Conservation (phyloP, 1,284 basidiomycete species). For the Polyporus tsugae region DNA sequence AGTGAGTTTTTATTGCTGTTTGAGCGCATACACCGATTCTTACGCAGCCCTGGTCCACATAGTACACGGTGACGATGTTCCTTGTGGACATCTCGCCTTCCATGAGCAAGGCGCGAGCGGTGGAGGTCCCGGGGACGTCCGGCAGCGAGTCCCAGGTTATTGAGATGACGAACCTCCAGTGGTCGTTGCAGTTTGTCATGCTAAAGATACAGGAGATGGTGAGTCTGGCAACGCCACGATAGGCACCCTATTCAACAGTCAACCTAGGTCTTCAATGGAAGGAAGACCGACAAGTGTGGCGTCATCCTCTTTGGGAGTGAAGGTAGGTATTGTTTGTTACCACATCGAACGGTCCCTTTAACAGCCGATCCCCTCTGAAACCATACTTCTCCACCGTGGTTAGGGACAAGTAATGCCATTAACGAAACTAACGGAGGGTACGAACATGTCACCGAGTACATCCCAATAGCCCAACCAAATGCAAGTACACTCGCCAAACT, state of each 20-base stretch:
- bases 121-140: constrained; percentile 63
- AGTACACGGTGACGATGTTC: constrained; percentile 89
- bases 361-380: neutral
- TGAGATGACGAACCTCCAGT: constrained; percentile 81
- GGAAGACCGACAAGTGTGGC: constrained; percentile 93
- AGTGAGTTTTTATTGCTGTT: constrained; percentile 45
- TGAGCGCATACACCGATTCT: neutral
- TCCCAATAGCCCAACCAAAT: constrained; percentile 82
- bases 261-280: constrained; percentile 81
- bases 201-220: constrained; percentile 92
- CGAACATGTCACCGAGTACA: constrained; percentile 79
- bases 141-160: constrained; percentile 58
- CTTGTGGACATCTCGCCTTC: constrained; percentile 88
- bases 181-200: constrained; percentile 86
- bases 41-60: neutral
- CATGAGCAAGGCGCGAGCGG: constrained; percentile 73
- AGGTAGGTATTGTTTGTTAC: constrained; percentile 9
- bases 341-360: neutral
- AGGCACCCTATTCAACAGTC: neutral
- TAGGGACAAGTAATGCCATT: constrained; percentile 41
- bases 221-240: constrained; percentile 6
- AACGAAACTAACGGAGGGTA: constrained; percentile 74
- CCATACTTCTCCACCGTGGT: neutral
- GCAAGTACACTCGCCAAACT: constrained; percentile 80
- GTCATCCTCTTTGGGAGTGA: constrained; percentile 87